phyloP scores from a whole-genome alignment of 768 basidiomycete species.

The Podaxis mareebaensis region DNA sequence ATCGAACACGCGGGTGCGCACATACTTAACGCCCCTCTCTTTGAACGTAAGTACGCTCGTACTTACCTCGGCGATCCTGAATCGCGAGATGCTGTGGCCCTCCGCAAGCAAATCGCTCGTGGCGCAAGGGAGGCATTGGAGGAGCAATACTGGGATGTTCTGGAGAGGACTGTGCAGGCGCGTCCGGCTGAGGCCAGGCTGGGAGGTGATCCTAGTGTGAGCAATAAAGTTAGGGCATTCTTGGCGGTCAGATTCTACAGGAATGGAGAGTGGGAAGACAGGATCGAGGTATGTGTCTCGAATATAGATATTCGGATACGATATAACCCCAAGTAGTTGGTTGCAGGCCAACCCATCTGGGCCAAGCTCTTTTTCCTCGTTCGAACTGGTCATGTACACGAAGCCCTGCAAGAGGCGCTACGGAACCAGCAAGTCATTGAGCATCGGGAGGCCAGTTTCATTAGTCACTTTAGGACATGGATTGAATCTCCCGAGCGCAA shows the following conservation, averaged over 20 bases:
- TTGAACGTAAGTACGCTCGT: slow-evolving; percentile 82
- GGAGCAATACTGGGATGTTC: slow-evolving; percentile 82
- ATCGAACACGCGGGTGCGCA: slow-evolving; percentile 80
- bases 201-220: slow-evolving; percentile 88
- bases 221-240: slow-evolving; percentile 90
- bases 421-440: slow-evolving; percentile 71
- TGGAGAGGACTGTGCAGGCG: slow-evolving; percentile 82
- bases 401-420: slow-evolving; percentile 77
- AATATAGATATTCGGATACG: not conserved
- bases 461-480: slow-evolving; percentile 82
- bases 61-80: slow-evolving; percentile 71
- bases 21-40: slow-evolving; percentile 75
- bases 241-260: slow-evolving; percentile 78
- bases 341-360: slow-evolving; percentile 89
- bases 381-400: slow-evolving; percentile 78
- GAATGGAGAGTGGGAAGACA: slow-evolving; percentile 83
- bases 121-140: slow-evolving; percentile 85
- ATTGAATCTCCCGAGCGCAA: slow-evolving; percentile 77
- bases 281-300: slow-evolving; percentile 70
- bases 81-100: slow-evolving; percentile 61
- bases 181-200: slow-evolving; percentile 82
- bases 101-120: slow-evolving; percentile 73
- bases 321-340: slow-evolving; percentile 47
- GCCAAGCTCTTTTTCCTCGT: slow-evolving; percentile 93
- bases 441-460: slow-evolving; percentile 79